Percentiles rank a stretch among this genome's conserved stretches.
Conservation (phyloP, 140 eudicot genomes). For the Bidens hawaiensis region DNA sequence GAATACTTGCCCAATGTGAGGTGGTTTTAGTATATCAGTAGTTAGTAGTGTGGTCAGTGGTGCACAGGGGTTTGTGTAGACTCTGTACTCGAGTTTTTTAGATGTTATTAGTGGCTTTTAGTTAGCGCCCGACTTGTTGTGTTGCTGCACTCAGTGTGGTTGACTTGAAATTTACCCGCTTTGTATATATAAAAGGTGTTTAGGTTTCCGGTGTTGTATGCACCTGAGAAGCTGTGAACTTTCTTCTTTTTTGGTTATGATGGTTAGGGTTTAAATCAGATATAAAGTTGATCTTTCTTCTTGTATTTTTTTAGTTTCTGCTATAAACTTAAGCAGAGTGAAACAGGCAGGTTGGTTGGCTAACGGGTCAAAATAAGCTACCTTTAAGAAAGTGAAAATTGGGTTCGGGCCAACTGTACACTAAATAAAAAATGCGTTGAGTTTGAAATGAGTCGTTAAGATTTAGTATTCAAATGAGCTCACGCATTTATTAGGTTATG, state of each 20-base stretch:
- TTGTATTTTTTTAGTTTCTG: conserved; percentile 9
- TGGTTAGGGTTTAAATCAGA: conserved; percentile 15
- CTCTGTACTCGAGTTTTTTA: conserved; percentile 9
- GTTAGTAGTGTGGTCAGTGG: not conserved
- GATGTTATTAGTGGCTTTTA: conserved; percentile 10
- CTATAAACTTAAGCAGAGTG: not conserved
- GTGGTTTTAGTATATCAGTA: conserved; percentile 9
- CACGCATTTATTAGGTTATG: no score
- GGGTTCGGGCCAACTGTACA: no score
- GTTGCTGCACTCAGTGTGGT: conserved; percentile 11
- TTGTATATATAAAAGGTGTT: conserved; percentile 34
- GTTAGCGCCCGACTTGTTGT: conserved; percentile 1
- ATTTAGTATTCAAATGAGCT: no score
- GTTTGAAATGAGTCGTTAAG: no score
- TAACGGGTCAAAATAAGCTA: not conserved
- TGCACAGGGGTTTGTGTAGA: conserved; percentile 24
- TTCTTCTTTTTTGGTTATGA: conserved; percentile 10
- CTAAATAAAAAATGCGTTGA: no score
- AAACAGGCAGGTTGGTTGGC: not conserved
- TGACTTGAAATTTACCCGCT: conserved; percentile 18
- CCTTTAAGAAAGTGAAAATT: not conserved
- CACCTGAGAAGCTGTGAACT: conserved; percentile 38
- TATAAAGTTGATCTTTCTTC: conserved; percentile 15
- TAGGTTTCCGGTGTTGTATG: conserved; percentile 41
- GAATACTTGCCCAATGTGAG: conserved; percentile 62